Evolutionary conservation across 371 early-diverging fungal species (phyloP).

Genomic region (Circinella umbellata): DNA sequence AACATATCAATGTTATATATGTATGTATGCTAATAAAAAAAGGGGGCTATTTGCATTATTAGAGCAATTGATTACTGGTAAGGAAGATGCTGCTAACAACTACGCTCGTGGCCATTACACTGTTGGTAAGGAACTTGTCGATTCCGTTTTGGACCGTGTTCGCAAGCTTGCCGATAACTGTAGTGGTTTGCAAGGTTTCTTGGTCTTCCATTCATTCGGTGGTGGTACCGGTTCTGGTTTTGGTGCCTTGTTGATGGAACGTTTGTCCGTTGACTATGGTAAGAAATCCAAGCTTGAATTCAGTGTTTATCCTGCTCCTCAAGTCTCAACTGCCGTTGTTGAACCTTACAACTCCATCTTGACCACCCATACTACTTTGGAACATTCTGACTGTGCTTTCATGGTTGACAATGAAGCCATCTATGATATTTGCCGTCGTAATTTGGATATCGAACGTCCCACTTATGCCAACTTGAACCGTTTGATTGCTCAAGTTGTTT

Average conservation of each 20-base stretch:
- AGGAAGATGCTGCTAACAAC: slow-evolving; percentile 99
- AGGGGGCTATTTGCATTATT: neutral
- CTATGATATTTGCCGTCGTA: slow-evolving; percentile 98
- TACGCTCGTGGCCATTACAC: slow-evolving; percentile 99
- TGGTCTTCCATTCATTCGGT: slow-evolving; percentile 99
- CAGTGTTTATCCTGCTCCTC: slow-evolving; percentile 98
- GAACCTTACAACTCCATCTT: slow-evolving; percentile 99
- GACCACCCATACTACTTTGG: slow-evolving; percentile 94
- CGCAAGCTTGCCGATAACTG: slow-evolving; percentile 98
- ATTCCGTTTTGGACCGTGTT: slow-evolving; percentile 96
- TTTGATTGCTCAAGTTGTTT: slow-evolving; percentile 98
- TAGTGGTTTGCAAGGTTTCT: slow-evolving; percentile 96
- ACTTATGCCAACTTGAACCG: slow-evolving; percentile 97
- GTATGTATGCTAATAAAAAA: neutral
- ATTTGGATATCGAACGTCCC: slow-evolving; percentile 97
- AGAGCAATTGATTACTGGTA: slow-evolving; percentile 97
- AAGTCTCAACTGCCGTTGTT: slow-evolving; percentile 96
- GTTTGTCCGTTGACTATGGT: slow-evolving; percentile 95
- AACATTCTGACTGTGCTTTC: slow-evolving; percentile 95
- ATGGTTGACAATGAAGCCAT: slow-evolving; percentile 94
- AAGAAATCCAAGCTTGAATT: slow-evolving; percentile 99
- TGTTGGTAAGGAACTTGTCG: slow-evolving; percentile 98
- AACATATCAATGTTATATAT: neutral
- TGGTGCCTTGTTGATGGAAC: slow-evolving; percentile 96
- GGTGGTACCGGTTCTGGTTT: slow-evolving; percentile 99